Conservation (phyloP, 2,329 filamentous ascomycete genomes). For the Ascochyta lentis region DNA sequence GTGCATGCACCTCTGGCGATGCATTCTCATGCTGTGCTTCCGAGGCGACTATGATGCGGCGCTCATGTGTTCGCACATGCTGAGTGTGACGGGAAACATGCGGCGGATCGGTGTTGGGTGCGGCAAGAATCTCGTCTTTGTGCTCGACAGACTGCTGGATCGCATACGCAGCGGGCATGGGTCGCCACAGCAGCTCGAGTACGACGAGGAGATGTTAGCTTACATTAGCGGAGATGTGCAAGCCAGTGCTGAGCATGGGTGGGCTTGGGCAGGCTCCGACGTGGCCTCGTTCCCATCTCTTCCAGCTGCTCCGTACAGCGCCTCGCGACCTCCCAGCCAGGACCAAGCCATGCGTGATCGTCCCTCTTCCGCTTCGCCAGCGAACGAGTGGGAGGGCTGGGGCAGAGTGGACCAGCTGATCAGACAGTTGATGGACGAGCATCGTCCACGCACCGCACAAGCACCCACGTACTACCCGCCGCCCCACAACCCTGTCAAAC, state of each 20-base stretch:
- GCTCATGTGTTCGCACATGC: constrained; percentile 73
- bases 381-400: constrained; percentile 82
- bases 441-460: constrained; percentile 43
- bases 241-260: constrained; percentile 75
- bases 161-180: constrained; percentile 56
- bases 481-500: constrained; percentile 47
- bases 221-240: constrained; percentile 90
- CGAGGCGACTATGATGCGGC: constrained; percentile 76
- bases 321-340: constrained; percentile 16
- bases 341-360: constrained; percentile 47
- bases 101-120: constrained; percentile 78
- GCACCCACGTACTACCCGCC: constrained; percentile 43
- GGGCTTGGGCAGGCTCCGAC: constrained; percentile 74
- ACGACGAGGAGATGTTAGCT: constrained; percentile 86
- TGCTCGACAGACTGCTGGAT: constrained; percentile 71
- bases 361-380: constrained; percentile 59
- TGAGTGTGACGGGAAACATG: constrained; percentile 72
- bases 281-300: constrained; percentile 1
- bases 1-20: constrained; percentile 86
- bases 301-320: neutral
- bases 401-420: constrained; percentile 71
- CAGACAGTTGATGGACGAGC: constrained; percentile 60
- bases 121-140: constrained; percentile 82
- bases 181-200: constrained; percentile 55
- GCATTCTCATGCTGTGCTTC: constrained; percentile 79